Base-by-base conservation (phyloP, 2,329 filamentous ascomycete species). In the Talaromyces sp. region DNA sequence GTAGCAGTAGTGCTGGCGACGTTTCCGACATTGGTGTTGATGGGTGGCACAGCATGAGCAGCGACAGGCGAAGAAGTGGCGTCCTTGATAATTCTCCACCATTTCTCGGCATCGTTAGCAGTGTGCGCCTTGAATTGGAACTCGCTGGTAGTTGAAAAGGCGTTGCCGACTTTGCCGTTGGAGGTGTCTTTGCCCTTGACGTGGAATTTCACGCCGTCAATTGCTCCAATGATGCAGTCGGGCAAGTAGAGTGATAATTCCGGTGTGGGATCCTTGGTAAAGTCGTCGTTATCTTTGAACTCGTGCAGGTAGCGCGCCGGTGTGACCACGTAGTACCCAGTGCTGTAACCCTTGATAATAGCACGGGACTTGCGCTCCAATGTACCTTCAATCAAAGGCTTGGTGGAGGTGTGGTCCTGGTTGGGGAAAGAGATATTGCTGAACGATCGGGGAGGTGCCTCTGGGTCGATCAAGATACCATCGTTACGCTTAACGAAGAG, bases 121-220 rank as follows among this genome's bases (percentile, higher is more conserved):
- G 89, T 91, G 73, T 91, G 88, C 0, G 92, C 91, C 77, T 95
- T 95, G 84, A 97, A 97, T 31, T 82, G 78, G 37, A 95, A 80
- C 74, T 97, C 93, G 40, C 90, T 86, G 25, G 77, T 84, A 63
- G 92, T 89, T 50, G 88, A 84, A 64, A 97, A 83, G 70, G 91
- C 93, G 77, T 87, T 88, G 67, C 87, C 86, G 63, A 97, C 77
- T 63, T 88, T 89, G 61, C 81, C 80, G 70, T 89, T 89, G 67
- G 87, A 88, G 58, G 87, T 84, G 71, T 99, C 92, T 75, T 97
- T 97, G 73, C 94, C 94, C 79, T 96, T 96, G 73, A 99, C 81
- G 68, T 85, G 90, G 81, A 99, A 97, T 75, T 96, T 97, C 60
- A 87, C 83, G 56, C 89, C 91, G 63, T 81, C 85, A 31, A 84